These are phyloP conservation scores for Forsythia suspensa DNA, from an alignment of 257 asterid species.

Conservation along the genomic window DNA sequence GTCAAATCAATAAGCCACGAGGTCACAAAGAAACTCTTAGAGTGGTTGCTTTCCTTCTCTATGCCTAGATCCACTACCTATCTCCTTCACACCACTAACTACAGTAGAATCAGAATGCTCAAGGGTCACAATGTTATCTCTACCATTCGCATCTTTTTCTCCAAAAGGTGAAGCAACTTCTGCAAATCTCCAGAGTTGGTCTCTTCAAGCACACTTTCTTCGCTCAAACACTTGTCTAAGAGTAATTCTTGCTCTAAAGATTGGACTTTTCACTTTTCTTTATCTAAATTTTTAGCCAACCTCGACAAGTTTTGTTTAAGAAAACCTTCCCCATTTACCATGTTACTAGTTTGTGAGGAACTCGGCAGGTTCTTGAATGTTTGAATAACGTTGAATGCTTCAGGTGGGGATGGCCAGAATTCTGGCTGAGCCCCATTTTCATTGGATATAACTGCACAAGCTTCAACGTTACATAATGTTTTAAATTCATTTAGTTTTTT, in stretches of 20 bases:
- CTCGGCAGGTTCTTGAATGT: conserved; percentile 38
- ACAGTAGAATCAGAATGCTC: conserved; percentile 28
- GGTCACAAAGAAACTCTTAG: conserved; percentile 25
- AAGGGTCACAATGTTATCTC: conserved; percentile 32
- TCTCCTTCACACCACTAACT: too few species aligned
- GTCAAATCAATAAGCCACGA: conserved; percentile 10
- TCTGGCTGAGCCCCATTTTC: conserved; percentile 38
- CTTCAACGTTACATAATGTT: conserved; percentile 44
- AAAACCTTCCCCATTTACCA: conserved; percentile 41
- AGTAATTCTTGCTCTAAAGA: conserved; percentile 38
- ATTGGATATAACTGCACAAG: conserved; percentile 40
- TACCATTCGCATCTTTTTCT: conserved; percentile 44
- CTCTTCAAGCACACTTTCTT: conserved; percentile 19
- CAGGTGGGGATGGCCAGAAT: conserved; percentile 42
- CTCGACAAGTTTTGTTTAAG: conserved; percentile 44
- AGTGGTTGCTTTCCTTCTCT: conserved; percentile 39
- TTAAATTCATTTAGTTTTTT: conserved; percentile 49
- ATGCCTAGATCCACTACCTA: neutral
- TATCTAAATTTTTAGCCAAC: conserved; percentile 37
- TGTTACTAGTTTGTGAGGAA: conserved; percentile 28
- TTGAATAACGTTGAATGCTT: conserved; percentile 31
- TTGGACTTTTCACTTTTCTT: conserved; percentile 33
- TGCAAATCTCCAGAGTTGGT: conserved; percentile 24
- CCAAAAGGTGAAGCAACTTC: conserved; percentile 39
- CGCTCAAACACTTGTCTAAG: conserved; percentile 31